Evolutionary conservation across 352 stramenopile species (phyloP), one percentile per base, ranked within the genome.

Genomic region (Pythium aquatile): DNA sequence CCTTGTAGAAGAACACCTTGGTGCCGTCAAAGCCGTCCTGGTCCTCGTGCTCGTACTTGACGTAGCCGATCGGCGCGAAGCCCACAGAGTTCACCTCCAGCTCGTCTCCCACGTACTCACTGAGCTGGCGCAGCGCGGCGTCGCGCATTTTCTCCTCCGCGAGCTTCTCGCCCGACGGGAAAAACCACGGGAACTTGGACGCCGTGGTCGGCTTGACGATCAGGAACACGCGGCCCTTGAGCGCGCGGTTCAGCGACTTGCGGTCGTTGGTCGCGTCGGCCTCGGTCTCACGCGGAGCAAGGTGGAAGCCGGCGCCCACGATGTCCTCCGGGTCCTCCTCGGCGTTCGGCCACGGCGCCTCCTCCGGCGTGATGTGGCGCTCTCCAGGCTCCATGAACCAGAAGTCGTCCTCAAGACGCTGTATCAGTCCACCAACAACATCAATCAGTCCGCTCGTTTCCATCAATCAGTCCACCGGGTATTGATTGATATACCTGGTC

Each of bases 1-100:
- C 82, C 73, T 94, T 94, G 78, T 93, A 94, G 63, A 93, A 92
- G 61, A 94, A 94, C 39, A 94, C 73, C 67, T 94, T 94, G 42
- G 85, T 94, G 64, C 85, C 85, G 56, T 92, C 78, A 54, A 81
- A 68, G 61, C 61, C 87, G 54, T 65, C 55, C 53, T 69, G 61
- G 67, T 58, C 53, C 40, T 78, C 74, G 74, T 94, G 83, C 65
- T 78, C 51, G 69, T 90, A 88, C 66, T 79, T 63, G 30, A 94
- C 72, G 74, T 92, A 85, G 42, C 85, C 85, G 49, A 91, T 89
- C 11, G 85, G 85, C n/a, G 76, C 81, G 20, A 90, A 90, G 42
- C 85, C 83, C 60, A 93, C 74, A 0, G 85, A 76, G 16, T 70
- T 79, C 14, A 79, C 70, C 55, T 81, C 78, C 4, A 88, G 39